phyloP scores from a whole-genome alignment of 495 filamentous ascomycete genomes.

The Cairneyella variabilis region DNA sequence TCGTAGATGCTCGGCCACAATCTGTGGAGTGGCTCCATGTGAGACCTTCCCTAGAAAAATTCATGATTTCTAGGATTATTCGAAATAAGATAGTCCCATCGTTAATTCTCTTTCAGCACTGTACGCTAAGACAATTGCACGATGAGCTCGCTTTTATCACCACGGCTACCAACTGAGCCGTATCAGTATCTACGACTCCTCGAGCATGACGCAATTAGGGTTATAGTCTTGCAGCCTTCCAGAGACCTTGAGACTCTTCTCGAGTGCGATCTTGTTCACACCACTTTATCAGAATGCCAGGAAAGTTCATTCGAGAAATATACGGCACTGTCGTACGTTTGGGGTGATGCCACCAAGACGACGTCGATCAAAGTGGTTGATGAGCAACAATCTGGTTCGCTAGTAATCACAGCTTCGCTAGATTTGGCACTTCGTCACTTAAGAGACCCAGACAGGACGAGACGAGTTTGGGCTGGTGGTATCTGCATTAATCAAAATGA shows the following conservation, averaged over 20 bases:
- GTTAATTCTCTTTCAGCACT: too few relatives aligned
- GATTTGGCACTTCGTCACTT: background rate
- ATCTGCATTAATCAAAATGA: conserved; percentile 31
- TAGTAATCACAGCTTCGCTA: conserved; percentile 16
- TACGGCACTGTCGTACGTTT: conserved; percentile 14
- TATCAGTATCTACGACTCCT: background rate
- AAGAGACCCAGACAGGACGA: background rate
- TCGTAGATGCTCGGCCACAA: too few relatives aligned
- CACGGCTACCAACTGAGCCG: too few relatives aligned
- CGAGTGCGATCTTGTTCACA: conserved; percentile 17
- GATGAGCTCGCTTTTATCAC: too few relatives aligned
- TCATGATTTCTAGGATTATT: too few relatives aligned
- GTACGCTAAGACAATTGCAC: too few relatives aligned
- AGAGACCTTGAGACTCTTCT: conserved; percentile 1
- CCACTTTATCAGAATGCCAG: conserved; percentile 1
- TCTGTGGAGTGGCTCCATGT: too few relatives aligned
- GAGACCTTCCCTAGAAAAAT: too few relatives aligned
- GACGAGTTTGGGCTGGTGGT: conserved; percentile 25
- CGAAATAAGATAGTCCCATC: too few relatives aligned
- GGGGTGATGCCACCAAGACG: conserved; percentile 7
- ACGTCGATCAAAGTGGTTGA: background rate
- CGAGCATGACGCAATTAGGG: conserved; percentile 5
- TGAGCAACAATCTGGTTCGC: background rate
- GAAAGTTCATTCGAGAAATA: conserved; percentile 16
- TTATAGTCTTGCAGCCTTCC: conserved; percentile 18